Base-by-base conservation (phyloP, 768 basidiomycete genomes). In the Inosperma sp. region DNA sequence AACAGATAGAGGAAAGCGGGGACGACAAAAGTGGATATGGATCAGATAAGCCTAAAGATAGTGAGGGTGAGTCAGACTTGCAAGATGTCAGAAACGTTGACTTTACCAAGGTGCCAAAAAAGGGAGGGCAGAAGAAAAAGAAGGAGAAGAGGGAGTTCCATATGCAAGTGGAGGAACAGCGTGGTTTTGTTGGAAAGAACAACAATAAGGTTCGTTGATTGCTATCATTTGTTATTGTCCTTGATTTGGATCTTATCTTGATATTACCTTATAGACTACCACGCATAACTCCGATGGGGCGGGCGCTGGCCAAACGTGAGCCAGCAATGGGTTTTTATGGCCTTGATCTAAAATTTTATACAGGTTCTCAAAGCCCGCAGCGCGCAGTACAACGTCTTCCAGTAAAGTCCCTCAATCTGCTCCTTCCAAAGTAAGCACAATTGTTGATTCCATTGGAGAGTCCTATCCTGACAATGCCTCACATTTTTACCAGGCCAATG, bases 221-320 rank as follows among this genome's bases (percentile, higher is more conserved):
- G 34, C 21, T 22, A 40, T 40, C 10, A 14, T n/a, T n/a, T n/a
- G n/a, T n/a, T n/a, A 40, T 40, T 40, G 37, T 40, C 25, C 37
- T 23, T 40, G 37, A 40, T 40, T 40, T 40, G 37, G 37, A 42
- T n/a, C n/a, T n/a, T n/a, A n/a, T n/a, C n/a, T n/a, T n/a, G 29
- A 42, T 42, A 21, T 27, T 42, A 21, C 35, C 35, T 36, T 8
- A 42, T 42, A 42, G 41, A n/a, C n/a, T n/a, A n/a, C n/a, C n/a
- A 27, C 29, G 14, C 41, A 5, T 26, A 17, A 26, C 4, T 8
- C 25, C 25, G 25, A 23, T 8, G 12, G 8, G 29, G 29, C n/a
- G n/a, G 29, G 29, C 41, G 3, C 7, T 3, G 25, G 29, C 29
- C 23, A 42, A 42, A 42, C n/a, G 25, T 42, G 41, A 7, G 41